Evolutionary conservation across 345 rosid species (phyloP).

Genomic region (Populus deltoides): DNA sequence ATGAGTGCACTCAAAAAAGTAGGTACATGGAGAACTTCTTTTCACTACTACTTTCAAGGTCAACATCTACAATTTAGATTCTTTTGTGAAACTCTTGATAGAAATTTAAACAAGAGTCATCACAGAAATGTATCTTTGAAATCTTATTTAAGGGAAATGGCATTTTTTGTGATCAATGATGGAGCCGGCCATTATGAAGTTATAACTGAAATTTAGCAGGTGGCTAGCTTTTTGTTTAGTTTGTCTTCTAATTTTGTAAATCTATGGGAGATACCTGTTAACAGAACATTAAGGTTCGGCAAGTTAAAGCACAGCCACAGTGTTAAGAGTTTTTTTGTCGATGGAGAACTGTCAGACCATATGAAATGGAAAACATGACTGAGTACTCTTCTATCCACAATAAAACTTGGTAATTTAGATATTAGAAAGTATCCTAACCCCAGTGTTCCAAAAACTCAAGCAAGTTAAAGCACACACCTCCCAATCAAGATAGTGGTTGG

Average conservation of each 20-base stretch:
- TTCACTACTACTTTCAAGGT: not conserved
- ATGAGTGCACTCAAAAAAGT: not conserved
- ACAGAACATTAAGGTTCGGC: not conserved
- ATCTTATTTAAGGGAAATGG: not conserved
- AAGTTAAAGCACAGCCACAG: not conserved
- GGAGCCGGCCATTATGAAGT: not conserved
- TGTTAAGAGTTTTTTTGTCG: not conserved
- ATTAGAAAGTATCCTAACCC: not conserved
- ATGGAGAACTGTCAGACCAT: not conserved
- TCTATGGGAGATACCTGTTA: not conserved
- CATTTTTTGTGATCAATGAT: not conserved
- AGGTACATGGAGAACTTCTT: not conserved
- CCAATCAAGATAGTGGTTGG: conserved; percentile 86
- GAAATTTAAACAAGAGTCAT: not conserved
- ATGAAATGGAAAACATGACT: not conserved
- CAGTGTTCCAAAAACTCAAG: not conserved
- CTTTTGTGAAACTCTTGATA: not conserved
- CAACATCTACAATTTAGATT: not conserved
- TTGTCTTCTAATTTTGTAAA: not conserved
- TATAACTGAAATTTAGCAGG: not conserved
- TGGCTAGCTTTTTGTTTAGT: not conserved
- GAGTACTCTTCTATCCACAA: not conserved
- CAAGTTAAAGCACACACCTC: conserved; percentile 54
- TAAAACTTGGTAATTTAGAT: not conserved
- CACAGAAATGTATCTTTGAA: not conserved